Percentiles rank a stretch among this genome's conserved stretches.
phyloP scores from a whole-genome alignment of 2,329 filamentous ascomycete genomes.

The Colletotrichum destructivum region DNA sequence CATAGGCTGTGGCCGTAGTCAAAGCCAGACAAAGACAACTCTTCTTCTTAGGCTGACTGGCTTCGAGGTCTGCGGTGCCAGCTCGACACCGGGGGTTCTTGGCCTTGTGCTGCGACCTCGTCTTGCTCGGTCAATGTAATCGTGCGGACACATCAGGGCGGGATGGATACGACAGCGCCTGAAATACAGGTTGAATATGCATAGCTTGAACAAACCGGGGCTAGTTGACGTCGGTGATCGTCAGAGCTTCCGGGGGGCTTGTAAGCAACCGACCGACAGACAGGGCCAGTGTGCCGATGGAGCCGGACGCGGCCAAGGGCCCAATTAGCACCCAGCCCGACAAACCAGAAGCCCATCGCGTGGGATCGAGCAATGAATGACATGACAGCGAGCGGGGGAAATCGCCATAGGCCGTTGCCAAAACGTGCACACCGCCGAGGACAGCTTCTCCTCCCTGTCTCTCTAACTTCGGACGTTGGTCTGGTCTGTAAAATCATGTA shows the following conservation, averaged over 20 bases:
- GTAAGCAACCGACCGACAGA: neutral
- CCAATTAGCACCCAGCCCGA: conserved; percentile 6
- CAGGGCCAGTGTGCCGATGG: conserved; percentile 30
- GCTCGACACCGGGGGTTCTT: neutral
- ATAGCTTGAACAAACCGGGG: conserved; percentile 20
- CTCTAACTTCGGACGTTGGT: conserved; percentile 7
- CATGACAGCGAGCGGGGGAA: conserved; percentile 14
- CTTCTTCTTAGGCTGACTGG: neutral
- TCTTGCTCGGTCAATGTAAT: neutral
- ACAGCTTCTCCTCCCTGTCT: neutral
- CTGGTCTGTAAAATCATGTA: too few species aligned
- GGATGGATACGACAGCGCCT: neutral
- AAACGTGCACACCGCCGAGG: conserved; percentile 5
- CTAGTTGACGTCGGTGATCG: conserved; percentile 41
- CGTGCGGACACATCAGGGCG: neutral
- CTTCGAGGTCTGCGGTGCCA: neutral
- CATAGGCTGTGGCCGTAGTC: neutral
- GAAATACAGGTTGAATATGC: conserved; percentile 4
- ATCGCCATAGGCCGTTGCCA: conserved; percentile 10
- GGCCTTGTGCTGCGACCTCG: conserved; percentile 13
- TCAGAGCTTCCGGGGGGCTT: conserved; percentile 19
- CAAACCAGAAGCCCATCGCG: conserved; percentile 11
- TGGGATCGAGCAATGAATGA: conserved; percentile 11
- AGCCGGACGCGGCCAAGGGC: conserved; percentile 19
- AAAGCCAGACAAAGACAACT: neutral